Conservation (phyloP, 805 yeast species). For the Nakazawaea sp. region DNA sequence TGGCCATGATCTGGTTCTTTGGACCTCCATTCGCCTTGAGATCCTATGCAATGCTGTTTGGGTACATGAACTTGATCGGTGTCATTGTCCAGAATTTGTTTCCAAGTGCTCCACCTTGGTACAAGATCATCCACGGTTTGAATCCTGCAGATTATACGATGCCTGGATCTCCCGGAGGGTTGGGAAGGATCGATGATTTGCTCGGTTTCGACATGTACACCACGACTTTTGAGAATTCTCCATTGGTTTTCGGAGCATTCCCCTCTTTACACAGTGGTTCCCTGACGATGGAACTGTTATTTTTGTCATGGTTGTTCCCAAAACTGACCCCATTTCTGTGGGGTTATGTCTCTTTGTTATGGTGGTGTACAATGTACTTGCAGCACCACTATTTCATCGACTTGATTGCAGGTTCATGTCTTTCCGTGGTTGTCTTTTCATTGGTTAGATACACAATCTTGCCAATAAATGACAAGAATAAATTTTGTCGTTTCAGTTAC, state of each 20-base stretch:
- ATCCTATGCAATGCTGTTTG: slow-evolving; percentile 87
- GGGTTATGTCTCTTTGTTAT: slow-evolving; percentile 82
- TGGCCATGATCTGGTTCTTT: slow-evolving; percentile 70
- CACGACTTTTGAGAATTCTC: slow-evolving; percentile 73
- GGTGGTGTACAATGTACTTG: slow-evolving; percentile 98
- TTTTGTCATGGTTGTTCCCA: slow-evolving; percentile 81
- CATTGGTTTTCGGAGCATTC: slow-evolving; percentile 80
- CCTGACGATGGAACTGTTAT: slow-evolving; percentile 89
- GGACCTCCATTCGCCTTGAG: slow-evolving; percentile 87
- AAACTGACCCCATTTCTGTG: slow-evolving; percentile 55
- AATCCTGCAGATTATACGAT: slow-evolving; percentile 86
- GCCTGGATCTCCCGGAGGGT: slow-evolving; percentile 95
- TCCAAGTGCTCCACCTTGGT: slow-evolving; percentile 99
- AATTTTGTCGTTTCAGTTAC: slow-evolving; percentile 70
- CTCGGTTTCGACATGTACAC: slow-evolving; percentile 81
- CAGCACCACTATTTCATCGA: slow-evolving; percentile 96
- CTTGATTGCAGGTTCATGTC: slow-evolving; percentile 87
- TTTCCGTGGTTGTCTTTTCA: slow-evolving; percentile 65
- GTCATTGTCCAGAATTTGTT: slow-evolving; percentile 75
- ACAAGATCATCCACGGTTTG: slow-evolving; percentile 74
- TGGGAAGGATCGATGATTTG: slow-evolving; percentile 76
- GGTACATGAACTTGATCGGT: slow-evolving; percentile 86
- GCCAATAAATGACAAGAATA: slow-evolving; percentile 48
- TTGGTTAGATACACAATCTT: slow-evolving; percentile 57
- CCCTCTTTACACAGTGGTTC: slow-evolving; percentile 88